Evolutionary conservation across 208 protist genomes (phyloP).

Genomic region (Acanthamoeba lenticulata): DNA sequence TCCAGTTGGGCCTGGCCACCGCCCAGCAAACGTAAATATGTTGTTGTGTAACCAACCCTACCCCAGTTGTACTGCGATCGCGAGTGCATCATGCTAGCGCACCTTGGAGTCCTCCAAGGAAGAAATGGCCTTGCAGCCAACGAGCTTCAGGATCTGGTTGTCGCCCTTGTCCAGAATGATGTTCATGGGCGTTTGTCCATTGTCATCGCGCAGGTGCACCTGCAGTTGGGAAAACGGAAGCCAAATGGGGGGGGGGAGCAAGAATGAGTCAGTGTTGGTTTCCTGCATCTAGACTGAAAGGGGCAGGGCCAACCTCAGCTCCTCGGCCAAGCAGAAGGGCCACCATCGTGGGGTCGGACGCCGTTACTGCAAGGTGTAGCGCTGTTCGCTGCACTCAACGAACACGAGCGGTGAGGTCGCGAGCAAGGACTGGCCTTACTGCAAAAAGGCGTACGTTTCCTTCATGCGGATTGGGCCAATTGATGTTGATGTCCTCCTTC

Average conservation of each 20-base stretch:
- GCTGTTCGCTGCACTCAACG: conserved; percentile 9
- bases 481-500: conserved; percentile 47
- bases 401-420: too few species aligned
- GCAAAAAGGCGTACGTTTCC: background rate
- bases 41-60: too few species aligned
- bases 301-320: conserved; percentile 1
- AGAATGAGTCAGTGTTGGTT: background rate
- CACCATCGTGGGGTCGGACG: conserved; percentile 22
- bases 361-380: conserved; percentile 18
- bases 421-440: too few species aligned
- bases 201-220: conserved; percentile 49
- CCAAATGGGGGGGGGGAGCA: background rate
- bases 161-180: conserved; percentile 46
- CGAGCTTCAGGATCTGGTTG: conserved; percentile 63
- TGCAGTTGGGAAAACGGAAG: background rate
- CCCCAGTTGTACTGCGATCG: background rate
- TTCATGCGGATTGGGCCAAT: conserved; percentile 29
- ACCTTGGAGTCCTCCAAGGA: conserved; percentile 36
- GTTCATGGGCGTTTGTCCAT: conserved; percentile 43
- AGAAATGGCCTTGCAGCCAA: conserved; percentile 34
- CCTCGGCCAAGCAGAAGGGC: conserved; percentile 19
- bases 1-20: background rate
- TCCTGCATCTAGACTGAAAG: background rate
- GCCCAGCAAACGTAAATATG: background rate
- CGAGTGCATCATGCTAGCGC: background rate